Conservation (phyloP, 768 basidiomycete species). For the Psilocybe sp. region DNA sequence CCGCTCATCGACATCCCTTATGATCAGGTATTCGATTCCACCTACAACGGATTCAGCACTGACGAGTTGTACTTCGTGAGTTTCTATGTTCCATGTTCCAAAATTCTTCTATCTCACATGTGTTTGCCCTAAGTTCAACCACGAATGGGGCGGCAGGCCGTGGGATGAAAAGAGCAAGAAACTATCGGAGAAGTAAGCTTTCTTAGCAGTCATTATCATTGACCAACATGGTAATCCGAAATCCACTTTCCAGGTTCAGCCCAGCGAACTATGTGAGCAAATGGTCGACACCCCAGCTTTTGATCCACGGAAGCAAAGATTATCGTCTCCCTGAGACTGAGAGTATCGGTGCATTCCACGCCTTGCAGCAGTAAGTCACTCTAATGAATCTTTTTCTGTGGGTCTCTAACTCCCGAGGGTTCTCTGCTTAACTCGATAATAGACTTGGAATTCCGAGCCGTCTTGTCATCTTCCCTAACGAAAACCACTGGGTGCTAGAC, state of each 20-base stretch:
- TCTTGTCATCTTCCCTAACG: conserved; percentile 82
- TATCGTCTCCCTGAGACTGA: conserved; percentile 86
- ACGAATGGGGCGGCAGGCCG: conserved; percentile 82
- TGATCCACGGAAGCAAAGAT: conserved; percentile 88
- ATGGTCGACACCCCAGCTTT: conserved; percentile 83
- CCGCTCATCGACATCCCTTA: not conserved
- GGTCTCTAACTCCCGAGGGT: not conserved
- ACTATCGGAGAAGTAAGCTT: conserved; percentile 52
- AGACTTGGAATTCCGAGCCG: conserved; percentile 74
- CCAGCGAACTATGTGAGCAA: conserved; percentile 79
- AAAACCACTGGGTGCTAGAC: conserved; percentile 90
- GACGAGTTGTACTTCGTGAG: conserved; percentile 90
- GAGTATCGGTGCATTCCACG: conserved; percentile 82
- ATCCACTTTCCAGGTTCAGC: conserved; percentile 52
- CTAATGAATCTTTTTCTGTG: too few relatives aligned
- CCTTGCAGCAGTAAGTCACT: conserved; percentile 69
- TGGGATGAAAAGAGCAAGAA: conserved; percentile 62
- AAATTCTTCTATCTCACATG: not conserved
- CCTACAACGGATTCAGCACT: conserved; percentile 82
- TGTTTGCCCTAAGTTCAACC: conserved; percentile 58
- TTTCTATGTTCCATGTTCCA: not conserved
- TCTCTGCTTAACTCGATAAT: not conserved
- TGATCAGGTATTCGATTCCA: conserved; percentile 67
- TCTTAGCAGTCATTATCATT: not conserved
- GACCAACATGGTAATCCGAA: not conserved